Evolutionary conservation across 2,329 filamentous ascomycete species (phyloP).

Genomic region (Rutstroemia sp.): DNA sequence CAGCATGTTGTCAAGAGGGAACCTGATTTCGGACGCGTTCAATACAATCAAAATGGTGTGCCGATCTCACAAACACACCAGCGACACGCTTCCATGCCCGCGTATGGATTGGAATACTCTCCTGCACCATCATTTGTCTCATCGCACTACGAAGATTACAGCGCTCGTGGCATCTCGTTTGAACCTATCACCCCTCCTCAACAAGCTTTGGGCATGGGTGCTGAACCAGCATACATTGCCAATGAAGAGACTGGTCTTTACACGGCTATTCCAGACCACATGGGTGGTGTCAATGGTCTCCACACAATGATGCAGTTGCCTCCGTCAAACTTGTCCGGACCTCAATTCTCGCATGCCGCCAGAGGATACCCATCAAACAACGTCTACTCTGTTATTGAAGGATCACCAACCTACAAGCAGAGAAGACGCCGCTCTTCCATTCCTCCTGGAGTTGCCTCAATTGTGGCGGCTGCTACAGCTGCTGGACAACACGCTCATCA

Average conservation of each 20-base stretch:
- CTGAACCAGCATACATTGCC: constrained; percentile 93
- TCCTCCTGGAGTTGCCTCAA: constrained; percentile 65
- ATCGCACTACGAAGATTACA: constrained; percentile 98
- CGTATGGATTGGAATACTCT: constrained; percentile 91
- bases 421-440: constrained; percentile 88
- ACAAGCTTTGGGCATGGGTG: constrained; percentile 70
- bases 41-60: constrained; percentile 89
- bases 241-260: constrained; percentile 97
- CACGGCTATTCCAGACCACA: constrained; percentile 86
- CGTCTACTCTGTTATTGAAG: constrained; percentile 93
- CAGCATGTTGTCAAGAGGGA: constrained; percentile 68
- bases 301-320: constrained; percentile 89
- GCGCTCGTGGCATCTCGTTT: constrained; percentile 89
- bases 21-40: constrained; percentile 70
- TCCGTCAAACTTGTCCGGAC: constrained; percentile 72
- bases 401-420: constrained; percentile 98
- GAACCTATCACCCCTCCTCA: constrained; percentile 96
- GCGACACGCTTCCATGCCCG: constrained; percentile 96
- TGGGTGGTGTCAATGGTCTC: constrained; percentile 63
- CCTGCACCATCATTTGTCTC: constrained; percentile 96
- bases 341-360: constrained; percentile 68
- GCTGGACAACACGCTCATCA: constrained; percentile 41
- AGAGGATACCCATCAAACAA: constrained; percentile 64
- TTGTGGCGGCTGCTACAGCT: constrained; percentile 54
- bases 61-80: constrained; percentile 78